phyloP scores from a whole-genome alignment of 305 asterid genomes.

The Fraxinus paxiana region DNA sequence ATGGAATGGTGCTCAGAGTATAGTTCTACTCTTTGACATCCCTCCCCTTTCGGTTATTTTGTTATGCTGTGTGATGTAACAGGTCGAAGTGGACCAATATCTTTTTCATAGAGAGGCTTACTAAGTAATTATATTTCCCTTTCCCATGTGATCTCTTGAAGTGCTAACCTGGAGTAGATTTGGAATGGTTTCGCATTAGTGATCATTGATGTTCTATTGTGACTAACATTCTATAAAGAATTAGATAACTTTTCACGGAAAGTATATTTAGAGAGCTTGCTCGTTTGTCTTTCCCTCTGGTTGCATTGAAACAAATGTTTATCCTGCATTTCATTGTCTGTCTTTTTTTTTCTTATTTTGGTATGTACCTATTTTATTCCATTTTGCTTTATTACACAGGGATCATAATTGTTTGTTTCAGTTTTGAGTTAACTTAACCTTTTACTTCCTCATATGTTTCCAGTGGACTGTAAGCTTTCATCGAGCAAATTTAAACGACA shows the following conservation, averaged over 20 bases:
- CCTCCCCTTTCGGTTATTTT: background rate
- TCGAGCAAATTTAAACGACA: constrained; percentile 51
- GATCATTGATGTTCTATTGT: background rate
- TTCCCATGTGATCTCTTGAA: background rate
- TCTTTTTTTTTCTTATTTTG: background rate
- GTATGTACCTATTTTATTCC: constrained; percentile 4
- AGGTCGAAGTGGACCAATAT: background rate
- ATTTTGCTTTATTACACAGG: constrained; percentile 8
- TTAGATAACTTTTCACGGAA: background rate
- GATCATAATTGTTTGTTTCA: constrained; percentile 3
- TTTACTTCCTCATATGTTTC: constrained; percentile 20
- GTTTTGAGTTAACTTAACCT: constrained; percentile 17
- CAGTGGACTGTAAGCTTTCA: constrained; percentile 58
- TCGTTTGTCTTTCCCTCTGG: background rate
- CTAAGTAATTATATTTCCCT: background rate
- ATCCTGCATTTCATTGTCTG: background rate
- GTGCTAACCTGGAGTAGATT: background rate
- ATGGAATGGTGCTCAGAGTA: background rate
- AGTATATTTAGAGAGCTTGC: background rate
- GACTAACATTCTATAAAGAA: background rate
- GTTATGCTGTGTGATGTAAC: background rate
- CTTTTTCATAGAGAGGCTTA: background rate
- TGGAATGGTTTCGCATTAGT: background rate
- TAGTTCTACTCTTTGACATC: background rate
- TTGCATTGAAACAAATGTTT: background rate